Conservation (phyloP, 2,329 filamentous ascomycete genomes). For the Talaromyces verruculosus region DNA sequence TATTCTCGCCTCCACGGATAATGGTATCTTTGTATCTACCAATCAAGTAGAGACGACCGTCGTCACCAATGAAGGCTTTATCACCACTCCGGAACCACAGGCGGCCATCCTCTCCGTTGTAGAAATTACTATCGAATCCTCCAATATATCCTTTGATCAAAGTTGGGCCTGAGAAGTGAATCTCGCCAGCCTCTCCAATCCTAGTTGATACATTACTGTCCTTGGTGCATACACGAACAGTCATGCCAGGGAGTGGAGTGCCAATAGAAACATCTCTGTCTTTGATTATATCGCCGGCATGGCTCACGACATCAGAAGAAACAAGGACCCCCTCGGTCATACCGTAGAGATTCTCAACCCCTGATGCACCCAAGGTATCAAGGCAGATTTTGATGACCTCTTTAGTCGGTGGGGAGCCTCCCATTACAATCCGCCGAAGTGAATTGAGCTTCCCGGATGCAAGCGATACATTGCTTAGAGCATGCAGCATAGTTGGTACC, state of each 20-base stretch:
- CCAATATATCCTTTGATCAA: constrained; percentile 36
- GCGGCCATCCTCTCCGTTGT: constrained; percentile 59
- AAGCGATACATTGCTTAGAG: constrained; percentile 2
- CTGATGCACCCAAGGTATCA: constrained; percentile 5
- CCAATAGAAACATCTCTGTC: constrained; percentile 2
- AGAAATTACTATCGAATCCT: constrained; percentile 60
- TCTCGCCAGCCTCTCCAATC: background rate
- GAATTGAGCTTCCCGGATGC: constrained; percentile 3
- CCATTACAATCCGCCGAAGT: constrained; percentile 1
- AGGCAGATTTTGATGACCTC: constrained; percentile 7
- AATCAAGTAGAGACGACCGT: constrained; percentile 70
- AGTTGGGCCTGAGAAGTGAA: constrained; percentile 8
- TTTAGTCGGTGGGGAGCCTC: background rate
- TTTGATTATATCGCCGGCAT: constrained; percentile 5
- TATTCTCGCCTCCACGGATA: constrained; percentile 72
- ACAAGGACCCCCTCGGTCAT: background rate
- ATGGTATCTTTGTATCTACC: constrained; percentile 79
- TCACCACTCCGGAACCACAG: constrained; percentile 68
- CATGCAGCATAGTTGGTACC: constrained; percentile 4
- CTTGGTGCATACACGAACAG: background rate
- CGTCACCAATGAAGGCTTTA: constrained; percentile 52
- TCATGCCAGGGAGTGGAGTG: background rate
- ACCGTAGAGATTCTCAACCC: constrained; percentile 2
- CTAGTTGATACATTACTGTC: background rate
- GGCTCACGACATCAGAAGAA: background rate